Percentiles rank a stretch among this genome's conserved stretches.
These are phyloP conservation scores for Ramalina peruviana DNA, from an alignment of 495 filamentous ascomycete genomes.

Conservation along the genomic window DNA sequence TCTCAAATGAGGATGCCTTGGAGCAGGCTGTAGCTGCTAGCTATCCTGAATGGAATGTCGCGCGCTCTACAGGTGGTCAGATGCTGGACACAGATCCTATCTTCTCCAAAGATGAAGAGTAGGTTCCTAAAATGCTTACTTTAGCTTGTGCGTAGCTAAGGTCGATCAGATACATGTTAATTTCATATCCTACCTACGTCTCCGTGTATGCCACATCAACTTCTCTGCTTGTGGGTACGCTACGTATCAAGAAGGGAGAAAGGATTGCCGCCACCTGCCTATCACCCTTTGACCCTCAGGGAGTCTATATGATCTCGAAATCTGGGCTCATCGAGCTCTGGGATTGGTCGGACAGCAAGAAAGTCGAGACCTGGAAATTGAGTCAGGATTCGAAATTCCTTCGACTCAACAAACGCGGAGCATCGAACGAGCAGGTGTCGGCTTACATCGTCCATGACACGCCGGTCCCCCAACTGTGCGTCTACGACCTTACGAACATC, in stretches of 20 bases:
- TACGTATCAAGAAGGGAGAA: slow-evolving; percentile 25
- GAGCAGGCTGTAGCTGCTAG: background rate
- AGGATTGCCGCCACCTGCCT: slow-evolving; percentile 39
- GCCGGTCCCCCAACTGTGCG: slow-evolving; percentile 11
- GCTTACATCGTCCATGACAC: background rate
- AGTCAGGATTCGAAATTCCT: background rate
- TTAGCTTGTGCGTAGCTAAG: slow-evolving; percentile 17
- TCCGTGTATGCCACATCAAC: slow-evolving; percentile 70
- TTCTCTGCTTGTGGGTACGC: slow-evolving; percentile 58
- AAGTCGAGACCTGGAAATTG: slow-evolving; percentile 30
- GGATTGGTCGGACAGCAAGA: slow-evolving; percentile 56
- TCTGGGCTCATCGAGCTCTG: slow-evolving; percentile 53
- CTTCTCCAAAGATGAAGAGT: slow-evolving; percentile 73
- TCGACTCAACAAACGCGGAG: background rate
- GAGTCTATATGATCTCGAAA: slow-evolving; percentile 57
- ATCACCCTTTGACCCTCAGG: slow-evolving; percentile 41
- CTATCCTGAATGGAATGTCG: slow-evolving; percentile 38
- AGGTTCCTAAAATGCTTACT: slow-evolving; percentile 19
- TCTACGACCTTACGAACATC: slow-evolving; percentile 7
- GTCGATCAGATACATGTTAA: slow-evolving; percentile 46
- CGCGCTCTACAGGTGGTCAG: slow-evolving; percentile 49
- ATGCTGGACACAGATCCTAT: slow-evolving; percentile 64
- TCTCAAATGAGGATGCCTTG: background rate
- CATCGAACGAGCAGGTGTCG: background rate
- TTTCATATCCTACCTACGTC: slow-evolving; percentile 48